A percentile compares a stretch with the other conserved stretches of the same genome.
These are phyloP conservation scores for Malus fusca DNA, from an alignment of 306 rosid species.

Conservation along the genomic window DNA sequence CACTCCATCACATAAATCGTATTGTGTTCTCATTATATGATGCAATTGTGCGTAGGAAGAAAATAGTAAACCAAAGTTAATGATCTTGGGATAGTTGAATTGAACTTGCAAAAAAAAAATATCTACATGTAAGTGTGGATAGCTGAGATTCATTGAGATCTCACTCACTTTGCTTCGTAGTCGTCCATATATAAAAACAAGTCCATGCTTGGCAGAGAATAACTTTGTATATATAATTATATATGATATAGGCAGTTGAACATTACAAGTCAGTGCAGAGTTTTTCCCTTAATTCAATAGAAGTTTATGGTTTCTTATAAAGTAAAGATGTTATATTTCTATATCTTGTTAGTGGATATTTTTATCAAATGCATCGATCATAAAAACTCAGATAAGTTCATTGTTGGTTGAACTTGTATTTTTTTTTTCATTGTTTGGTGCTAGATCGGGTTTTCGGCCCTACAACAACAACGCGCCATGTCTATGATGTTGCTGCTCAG, in stretches of 20 bases:
- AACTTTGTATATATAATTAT: not conserved
- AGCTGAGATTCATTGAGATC: not conserved
- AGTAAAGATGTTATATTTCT: not conserved
- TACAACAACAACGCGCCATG: slow-evolving; percentile 94
- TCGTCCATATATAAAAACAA: not conserved
- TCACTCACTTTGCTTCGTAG: not conserved
- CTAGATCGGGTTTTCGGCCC: slow-evolving; percentile 97
- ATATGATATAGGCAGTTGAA: not conserved
- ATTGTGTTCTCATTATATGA: not conserved
- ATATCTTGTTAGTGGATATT: not conserved
- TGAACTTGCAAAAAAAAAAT: not conserved
- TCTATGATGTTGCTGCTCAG: slow-evolving; percentile 94
- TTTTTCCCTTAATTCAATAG: not conserved
- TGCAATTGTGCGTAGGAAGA: not conserved
- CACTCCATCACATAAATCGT: not conserved
- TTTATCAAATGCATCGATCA: not conserved
- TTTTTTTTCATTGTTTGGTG: slow-evolving; percentile 20
- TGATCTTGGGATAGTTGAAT: slow-evolving; percentile 10
- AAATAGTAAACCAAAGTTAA: not conserved
- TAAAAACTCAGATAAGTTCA: not conserved
- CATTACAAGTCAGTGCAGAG: not conserved
- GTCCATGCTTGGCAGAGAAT: not conserved
- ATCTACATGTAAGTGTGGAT: not conserved
- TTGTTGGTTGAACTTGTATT: not conserved
- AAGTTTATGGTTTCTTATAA: not conserved